A percentile compares a stretch with the other conserved stretches of the same genome.
phyloP scores from a whole-genome alignment of 2,329 filamentous ascomycete species.

The Madurella fahalii region DNA sequence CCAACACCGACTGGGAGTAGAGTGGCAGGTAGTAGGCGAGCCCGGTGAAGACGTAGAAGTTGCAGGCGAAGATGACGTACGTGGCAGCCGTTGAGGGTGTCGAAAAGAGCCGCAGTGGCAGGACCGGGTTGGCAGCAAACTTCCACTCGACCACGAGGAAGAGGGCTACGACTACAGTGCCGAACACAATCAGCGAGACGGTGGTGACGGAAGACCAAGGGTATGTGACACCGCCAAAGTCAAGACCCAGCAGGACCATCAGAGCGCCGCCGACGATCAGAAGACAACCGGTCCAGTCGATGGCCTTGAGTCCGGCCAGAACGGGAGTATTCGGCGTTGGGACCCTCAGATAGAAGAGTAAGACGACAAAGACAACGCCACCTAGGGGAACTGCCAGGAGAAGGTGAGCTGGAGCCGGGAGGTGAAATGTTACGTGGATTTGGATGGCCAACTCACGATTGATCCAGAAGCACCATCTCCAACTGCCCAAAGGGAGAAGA shows the following conservation, averaged over 20 bases:
- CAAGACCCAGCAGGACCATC: constrained; percentile 81
- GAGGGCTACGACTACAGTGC: constrained; percentile 55
- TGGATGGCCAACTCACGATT: constrained; percentile 38
- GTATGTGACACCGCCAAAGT: constrained; percentile 72
- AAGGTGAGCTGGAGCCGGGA: neutral
- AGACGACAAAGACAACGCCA: constrained; percentile 43
- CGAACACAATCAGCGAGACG: constrained; percentile 74
- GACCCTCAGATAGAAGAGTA: constrained; percentile 62
- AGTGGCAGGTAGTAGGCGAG: constrained; percentile 77
- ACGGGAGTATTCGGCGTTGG: constrained; percentile 64
- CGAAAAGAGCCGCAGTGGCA: constrained; percentile 68
- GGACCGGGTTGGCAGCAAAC: constrained; percentile 71
- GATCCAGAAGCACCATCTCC: constrained; percentile 68
- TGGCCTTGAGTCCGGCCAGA: constrained; percentile 57
- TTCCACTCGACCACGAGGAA: constrained; percentile 73
- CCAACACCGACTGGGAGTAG: constrained; percentile 76
- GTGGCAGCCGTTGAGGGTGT: constrained; percentile 61
- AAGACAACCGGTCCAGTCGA: constrained; percentile 54
- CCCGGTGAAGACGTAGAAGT: constrained; percentile 74
- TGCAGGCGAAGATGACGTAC: constrained; percentile 64
- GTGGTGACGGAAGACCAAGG: constrained; percentile 74
- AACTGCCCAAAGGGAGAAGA: constrained; percentile 29
- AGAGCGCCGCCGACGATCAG: constrained; percentile 71
- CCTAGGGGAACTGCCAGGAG: constrained; percentile 27
- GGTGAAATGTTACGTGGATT: neutral